Conservation (phyloP, 2,329 filamentous ascomycete species). For the Pseudogymnoascus sp. region DNA sequence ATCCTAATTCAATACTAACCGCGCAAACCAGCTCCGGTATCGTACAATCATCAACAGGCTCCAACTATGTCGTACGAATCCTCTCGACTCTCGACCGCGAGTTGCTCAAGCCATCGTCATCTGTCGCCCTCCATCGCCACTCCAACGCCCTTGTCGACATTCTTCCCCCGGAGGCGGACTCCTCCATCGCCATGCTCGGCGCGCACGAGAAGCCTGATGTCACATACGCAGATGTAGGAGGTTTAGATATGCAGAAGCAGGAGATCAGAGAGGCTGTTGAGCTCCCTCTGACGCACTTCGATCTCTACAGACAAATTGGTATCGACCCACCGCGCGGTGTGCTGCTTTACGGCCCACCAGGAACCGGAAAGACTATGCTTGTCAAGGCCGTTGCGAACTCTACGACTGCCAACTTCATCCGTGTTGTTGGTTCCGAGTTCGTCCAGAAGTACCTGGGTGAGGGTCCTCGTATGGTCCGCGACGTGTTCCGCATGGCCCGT, state of each 20-base stretch:
- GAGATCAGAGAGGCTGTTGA: conserved; percentile 98
- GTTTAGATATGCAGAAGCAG: conserved; percentile 99
- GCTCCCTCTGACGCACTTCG: conserved; percentile 92
- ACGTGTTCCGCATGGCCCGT: conserved; percentile 97
- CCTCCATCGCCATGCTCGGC: conserved; percentile 96
- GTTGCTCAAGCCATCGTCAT: conserved; percentile 94
- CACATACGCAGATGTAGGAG: conserved; percentile 95
- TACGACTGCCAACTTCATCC: conserved; percentile 96
- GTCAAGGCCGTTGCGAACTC: conserved; percentile 98
- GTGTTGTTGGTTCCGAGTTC: conserved; percentile 95
- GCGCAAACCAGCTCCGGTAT: conserved; percentile 70
- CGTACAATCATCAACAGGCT: conserved; percentile 95
- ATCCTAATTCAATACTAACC: conserved; percentile 15
- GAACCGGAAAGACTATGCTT: conserved; percentile 94
- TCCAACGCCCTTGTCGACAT: conserved; percentile 98
- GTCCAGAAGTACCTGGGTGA: conserved; percentile 98
- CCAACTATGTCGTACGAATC: conserved; percentile 97
- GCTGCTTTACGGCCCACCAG: conserved; percentile 88
- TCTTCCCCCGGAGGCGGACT: conserved; percentile 95
- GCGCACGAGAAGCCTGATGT: conserved; percentile 96
- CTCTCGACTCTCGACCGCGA: conserved; percentile 97
- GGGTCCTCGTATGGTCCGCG: conserved; percentile 95
- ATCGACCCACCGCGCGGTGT: conserved; percentile 97
- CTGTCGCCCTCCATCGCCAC: conserved; percentile 93
- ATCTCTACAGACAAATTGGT: conserved; percentile 97